These are phyloP conservation scores for Lentinula sp. DNA, from an alignment of 768 basidiomycete genomes.

Conservation along the genomic window DNA sequence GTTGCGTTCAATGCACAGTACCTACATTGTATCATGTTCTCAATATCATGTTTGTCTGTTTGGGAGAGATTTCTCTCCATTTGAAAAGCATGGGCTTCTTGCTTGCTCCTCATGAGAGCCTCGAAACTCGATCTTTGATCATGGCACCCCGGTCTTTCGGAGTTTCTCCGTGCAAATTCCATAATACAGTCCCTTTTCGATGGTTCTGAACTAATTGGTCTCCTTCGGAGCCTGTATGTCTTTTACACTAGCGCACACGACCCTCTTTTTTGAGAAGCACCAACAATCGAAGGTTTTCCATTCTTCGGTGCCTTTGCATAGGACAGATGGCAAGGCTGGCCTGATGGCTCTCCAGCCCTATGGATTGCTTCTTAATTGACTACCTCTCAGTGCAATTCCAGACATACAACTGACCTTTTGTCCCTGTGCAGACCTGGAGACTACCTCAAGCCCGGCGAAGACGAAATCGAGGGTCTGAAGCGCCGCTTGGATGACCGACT, in stretches of 20 bases:
- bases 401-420: neutral
- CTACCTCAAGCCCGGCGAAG: constrained; percentile 95
- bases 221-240: neutral
- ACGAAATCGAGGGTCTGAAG: constrained; percentile 88
- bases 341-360: neutral
- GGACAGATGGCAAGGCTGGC: neutral
- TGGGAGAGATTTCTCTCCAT: too few relatives aligned
- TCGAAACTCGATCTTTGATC: neutral
- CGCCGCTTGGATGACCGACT: constrained; percentile 84
- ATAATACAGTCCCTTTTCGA: neutral
- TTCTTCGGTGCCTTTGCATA: neutral
- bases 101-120: neutral
- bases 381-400: neutral
- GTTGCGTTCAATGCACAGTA: neutral
- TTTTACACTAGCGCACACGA: neutral
- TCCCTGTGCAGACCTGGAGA: constrained; percentile 74
- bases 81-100: neutral
- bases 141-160: neutral
- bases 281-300: neutral
- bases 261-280: neutral
- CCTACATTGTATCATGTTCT: neutral
- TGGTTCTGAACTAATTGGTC: neutral
- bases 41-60: neutral
- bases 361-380: neutral
- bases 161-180: neutral